These are phyloP conservation scores for Exidia glandulosa DNA, from an alignment of 768 basidiomycete species.

Conservation along the genomic window DNA sequence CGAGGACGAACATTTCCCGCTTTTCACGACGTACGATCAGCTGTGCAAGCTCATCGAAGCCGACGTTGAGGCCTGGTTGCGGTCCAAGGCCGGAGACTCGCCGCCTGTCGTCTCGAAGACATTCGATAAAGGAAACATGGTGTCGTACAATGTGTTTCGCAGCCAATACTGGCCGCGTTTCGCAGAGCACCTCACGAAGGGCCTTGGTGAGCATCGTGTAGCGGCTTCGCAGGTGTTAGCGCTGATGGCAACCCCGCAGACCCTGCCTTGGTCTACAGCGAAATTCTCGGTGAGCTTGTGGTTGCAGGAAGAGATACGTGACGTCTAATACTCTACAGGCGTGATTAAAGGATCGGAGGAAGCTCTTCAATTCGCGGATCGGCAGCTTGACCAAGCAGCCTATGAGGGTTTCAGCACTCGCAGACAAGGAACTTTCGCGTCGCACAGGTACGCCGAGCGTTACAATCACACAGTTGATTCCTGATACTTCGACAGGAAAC, in stretches of 20 bases:
- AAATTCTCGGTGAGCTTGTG: conserved; percentile 44
- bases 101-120: neutral
- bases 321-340: conserved; percentile 21
- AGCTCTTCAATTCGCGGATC: conserved; percentile 23
- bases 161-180: conserved; percentile 51
- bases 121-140: conserved; percentile 8
- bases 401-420: conserved; percentile 43
- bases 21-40: conserved; percentile 57
- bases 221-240: too few relatives aligned
- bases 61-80: conserved; percentile 20
- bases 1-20: conserved; percentile 50
- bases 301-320: neutral
- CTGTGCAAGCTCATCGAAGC: conserved; percentile 39
- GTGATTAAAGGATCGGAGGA: conserved; percentile 61
- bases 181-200: conserved; percentile 36
- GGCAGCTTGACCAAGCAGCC: conserved; percentile 30
- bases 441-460: conserved; percentile 21
- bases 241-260: too few relatives aligned
- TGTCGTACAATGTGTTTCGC: conserved; percentile 40
- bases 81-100: neutral
- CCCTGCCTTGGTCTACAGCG: conserved; percentile 49
- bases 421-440: conserved; percentile 43
- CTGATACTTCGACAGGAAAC: conserved; percentile 8
- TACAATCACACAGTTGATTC: neutral
- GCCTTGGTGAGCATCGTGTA: too few relatives aligned